Base-by-base conservation (phyloP, 495 filamentous ascomycete genomes). In the Aspergillus panamensis region DNA sequence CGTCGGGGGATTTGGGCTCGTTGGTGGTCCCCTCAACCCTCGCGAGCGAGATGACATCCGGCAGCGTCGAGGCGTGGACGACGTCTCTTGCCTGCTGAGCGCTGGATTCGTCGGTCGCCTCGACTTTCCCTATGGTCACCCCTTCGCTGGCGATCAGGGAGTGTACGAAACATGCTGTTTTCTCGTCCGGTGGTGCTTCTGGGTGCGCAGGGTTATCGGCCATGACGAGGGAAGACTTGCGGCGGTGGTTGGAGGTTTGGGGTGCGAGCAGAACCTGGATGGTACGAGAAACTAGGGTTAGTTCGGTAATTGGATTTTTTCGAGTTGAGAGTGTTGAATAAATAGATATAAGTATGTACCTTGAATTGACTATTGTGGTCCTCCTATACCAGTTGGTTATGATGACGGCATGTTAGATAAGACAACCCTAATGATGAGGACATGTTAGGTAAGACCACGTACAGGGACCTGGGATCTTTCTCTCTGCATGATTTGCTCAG, bases 221-320 rank as follows among this genome's bases (percentile, higher is more conserved):
- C n/a, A 80, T 71, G 8, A 89, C 87, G 32, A 96, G 78, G 40
- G 92, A 96, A 56, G 91, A 91, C 75, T 92, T 92, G 62, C 92
- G 86, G 29, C 92, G 88, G 64, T 88, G 87, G n/a, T 79, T 82
- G 62, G 75, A 87, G 9, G 29, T 32, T 86, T 78, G 6, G 80
- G 68, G 61, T 87, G 84, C 71, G 48, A 96, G 91, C 49, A 87
- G 77, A 32, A 96, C 89, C 88, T 96, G n/a, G 19, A 21, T 25
- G 25, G 37, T 16, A 13, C 16, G 9, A 9, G 37, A 25, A 25
- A 25, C 2, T 5, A 25, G 25, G 2, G 25, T 25, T 5, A 25
- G 25, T 25, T 5, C 2, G 25, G 25, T 25, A 25, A 25, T 25
- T 25, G 25, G 2, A 25, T 25, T 25, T 25, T 25, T 25, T 25